Conservation (phyloP, 495 filamentous ascomycete genomes). For the Apiosordaria backusii region DNA sequence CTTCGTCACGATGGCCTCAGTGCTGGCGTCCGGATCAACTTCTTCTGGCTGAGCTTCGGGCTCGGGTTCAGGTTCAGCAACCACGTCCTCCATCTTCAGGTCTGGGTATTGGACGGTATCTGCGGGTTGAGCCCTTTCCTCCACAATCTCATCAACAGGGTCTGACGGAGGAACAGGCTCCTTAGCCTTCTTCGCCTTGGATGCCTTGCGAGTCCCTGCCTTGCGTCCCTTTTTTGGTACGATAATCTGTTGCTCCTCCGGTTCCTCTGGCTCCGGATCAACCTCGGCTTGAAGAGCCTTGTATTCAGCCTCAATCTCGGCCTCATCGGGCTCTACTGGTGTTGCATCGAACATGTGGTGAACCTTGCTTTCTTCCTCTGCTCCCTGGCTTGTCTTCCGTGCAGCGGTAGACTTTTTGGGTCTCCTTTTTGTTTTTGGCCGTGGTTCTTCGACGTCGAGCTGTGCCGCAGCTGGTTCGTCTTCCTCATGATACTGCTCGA, state of each 20-base stretch:
- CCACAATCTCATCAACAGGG: constrained; percentile 22
- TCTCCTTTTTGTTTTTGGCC: constrained; percentile 34
- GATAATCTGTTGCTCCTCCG: constrained; percentile 23
- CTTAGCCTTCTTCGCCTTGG: constrained; percentile 46
- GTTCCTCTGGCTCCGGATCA: constrained; percentile 27
- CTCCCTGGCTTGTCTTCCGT: constrained; percentile 39
- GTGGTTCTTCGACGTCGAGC: constrained; percentile 34
- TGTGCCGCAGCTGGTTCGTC: constrained; percentile 46
- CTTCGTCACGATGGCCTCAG: constrained; percentile 37
- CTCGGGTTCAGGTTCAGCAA: constrained; percentile 30
- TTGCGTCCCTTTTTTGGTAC: constrained; percentile 48
- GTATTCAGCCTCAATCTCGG: constrained; percentile 43
- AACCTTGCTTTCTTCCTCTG: constrained; percentile 27
- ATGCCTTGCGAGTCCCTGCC: constrained; percentile 39
- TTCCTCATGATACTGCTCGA: constrained; percentile 56
- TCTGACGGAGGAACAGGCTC: constrained; percentile 20
- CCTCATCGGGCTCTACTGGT: constrained; percentile 43
- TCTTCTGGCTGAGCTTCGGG: constrained; percentile 29
- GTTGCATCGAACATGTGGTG: constrained; percentile 46
- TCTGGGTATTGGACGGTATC: constrained; percentile 19
- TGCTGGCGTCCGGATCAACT: constrained; percentile 43
- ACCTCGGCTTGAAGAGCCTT: constrained; percentile 46
- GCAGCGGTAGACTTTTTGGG: constrained; percentile 30
- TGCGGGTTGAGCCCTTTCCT: constrained; percentile 20
- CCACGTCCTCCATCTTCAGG: constrained; percentile 15